phyloP scores from a whole-genome alignment of 371 early-diverging fungal genomes.

The Conidiobolus incongruus region DNA sequence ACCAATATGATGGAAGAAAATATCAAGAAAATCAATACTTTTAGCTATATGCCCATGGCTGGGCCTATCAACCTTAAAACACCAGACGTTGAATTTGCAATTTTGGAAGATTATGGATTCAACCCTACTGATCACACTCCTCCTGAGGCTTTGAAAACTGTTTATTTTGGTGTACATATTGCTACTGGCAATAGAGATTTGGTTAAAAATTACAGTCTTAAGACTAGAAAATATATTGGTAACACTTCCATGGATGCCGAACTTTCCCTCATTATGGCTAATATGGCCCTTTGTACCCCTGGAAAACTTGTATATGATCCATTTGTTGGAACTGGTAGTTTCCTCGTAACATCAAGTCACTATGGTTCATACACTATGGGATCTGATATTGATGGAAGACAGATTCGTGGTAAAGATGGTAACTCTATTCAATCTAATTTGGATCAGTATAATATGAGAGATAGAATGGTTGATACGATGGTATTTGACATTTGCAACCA shows the following conservation, averaged over 20 bases:
- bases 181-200: conserved; percentile 46
- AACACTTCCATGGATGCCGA: conserved; percentile 97
- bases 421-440: conserved; percentile 46
- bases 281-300: conserved; percentile 57
- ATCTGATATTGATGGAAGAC: conserved; percentile 91
- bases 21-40: conserved; percentile 48
- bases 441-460: conserved; percentile 52
- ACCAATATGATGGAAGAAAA: conserved; percentile 45
- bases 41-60: conserved; percentile 45
- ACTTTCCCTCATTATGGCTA: conserved; percentile 87
- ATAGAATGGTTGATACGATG: conserved; percentile 51
- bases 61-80: conserved; percentile 65
- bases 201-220: conserved; percentile 61
- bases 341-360: conserved; percentile 74
- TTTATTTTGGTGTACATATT: conserved; percentile 10
- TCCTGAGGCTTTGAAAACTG: background rate
- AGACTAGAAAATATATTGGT: conserved; percentile 82
- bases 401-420: conserved; percentile 76
- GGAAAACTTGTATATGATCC: conserved; percentile 85
- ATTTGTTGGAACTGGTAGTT: conserved; percentile 93
- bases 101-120: conserved; percentile 56
- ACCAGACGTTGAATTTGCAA: conserved; percentile 53
- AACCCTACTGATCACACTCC: conserved; percentile 4
- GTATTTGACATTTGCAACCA: conserved; percentile 78
- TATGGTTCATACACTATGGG: conserved; percentile 85